Evolutionary conservation across 495 filamentous ascomycete species (phyloP).

Genomic region (Penicillium nucicola): DNA sequence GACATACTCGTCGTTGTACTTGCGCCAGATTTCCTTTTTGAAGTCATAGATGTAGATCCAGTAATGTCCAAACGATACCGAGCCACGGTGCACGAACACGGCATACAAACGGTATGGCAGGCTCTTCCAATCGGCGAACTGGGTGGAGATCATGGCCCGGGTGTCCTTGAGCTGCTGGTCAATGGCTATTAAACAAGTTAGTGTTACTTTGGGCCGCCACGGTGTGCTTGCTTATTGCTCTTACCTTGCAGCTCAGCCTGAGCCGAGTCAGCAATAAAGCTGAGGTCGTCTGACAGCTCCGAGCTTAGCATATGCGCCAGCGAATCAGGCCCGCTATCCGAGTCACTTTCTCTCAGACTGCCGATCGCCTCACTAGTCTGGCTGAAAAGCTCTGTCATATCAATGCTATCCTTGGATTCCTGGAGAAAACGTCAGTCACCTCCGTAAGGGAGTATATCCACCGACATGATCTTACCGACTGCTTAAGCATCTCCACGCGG

Average conservation of each 20-base stretch:
- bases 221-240: not conserved
- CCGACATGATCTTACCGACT: slow-evolving; percentile 32
- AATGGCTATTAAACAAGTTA: slow-evolving; percentile 32
- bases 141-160: slow-evolving; percentile 50
- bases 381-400: slow-evolving; percentile 30
- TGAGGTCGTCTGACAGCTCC: slow-evolving; percentile 27
- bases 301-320: slow-evolving; percentile 22
- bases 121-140: slow-evolving; percentile 56
- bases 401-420: slow-evolving; percentile 31
- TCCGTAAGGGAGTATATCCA: not conserved
- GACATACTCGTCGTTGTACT: slow-evolving; percentile 89
- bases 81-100: slow-evolving; percentile 84
- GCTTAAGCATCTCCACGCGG: slow-evolving; percentile 42
- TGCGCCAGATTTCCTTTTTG: slow-evolving; percentile 74
- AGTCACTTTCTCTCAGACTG: slow-evolving; percentile 27
- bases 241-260: slow-evolving; percentile 39
- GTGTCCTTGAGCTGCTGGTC: slow-evolving; percentile 48
- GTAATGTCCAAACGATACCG: slow-evolving; percentile 77
- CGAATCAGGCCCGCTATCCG: slow-evolving; percentile 20
- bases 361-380: slow-evolving; percentile 26
- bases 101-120: slow-evolving; percentile 83
- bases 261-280: slow-evolving; percentile 29
- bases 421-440: slow-evolving; percentile 19
- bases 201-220: not conserved
- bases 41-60: slow-evolving; percentile 97